Evolutionary conservation across 129 eudicot species (phyloP), one percentile per base, ranked within the genome.

Genomic region (Erigeron canadensis): DNA sequence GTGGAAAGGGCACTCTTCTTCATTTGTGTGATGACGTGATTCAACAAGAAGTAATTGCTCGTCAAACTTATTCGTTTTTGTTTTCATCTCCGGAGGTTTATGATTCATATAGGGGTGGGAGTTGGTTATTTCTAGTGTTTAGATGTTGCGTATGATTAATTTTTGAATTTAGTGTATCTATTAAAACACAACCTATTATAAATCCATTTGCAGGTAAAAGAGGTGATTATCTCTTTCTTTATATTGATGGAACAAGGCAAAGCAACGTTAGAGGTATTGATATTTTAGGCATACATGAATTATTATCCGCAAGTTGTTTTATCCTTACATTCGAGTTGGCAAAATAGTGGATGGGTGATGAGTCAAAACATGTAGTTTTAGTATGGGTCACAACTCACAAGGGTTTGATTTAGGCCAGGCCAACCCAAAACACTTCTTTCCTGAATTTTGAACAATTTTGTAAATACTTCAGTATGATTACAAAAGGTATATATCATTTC

Each of bases 1-100:
- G 99, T 75, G 99, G 99, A 83, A 87, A 70, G 74, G 97, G 99
- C 82, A 94, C 99, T 72, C 97, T 94, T 83, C 99, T 94, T 80
- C 99, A 94, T 80, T 78, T 94, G 69, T 94, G 99, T 48, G 99
- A 94, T 84, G 97, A 94, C 66, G 99, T 94, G 19, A 88, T 94
- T 79, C 99, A 94, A 73, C 99, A 94, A 76, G 99, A 94, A 86
- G 99, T 86, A 76, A 89, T 88, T 67, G 17, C 48, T 56, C 21
- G 44, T 44, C 10, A 38, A 34, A 28, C 59, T 34, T 51, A 18
- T 46, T 21, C 6, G 40, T 42, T 59, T 12, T 18, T 16, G 53
- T 40, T 16, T 12, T 63, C 9, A 11, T 37, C 6, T 0, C 6
- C 22, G 23, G 15, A 47, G 13, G 58, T 59, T 28, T 8, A 12